Conservation (phyloP, 2,329 filamentous ascomycete species). For the Hysterium pulicare region DNA sequence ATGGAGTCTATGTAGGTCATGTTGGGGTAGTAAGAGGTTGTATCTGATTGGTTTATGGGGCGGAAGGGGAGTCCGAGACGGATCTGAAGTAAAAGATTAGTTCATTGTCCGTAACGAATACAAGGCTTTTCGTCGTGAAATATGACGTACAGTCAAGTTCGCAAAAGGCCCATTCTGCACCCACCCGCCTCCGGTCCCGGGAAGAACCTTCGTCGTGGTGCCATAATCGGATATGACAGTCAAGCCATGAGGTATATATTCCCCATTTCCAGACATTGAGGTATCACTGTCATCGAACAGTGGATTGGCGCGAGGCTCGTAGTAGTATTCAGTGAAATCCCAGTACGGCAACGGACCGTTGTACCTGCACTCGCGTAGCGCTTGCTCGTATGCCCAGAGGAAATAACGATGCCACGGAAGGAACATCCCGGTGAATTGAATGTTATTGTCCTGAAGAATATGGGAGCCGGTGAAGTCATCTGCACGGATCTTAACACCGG, state of each 20-base stretch:
- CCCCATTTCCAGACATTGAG: constrained; percentile 33
- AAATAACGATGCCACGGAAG: constrained; percentile 34
- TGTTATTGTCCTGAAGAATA: not conserved
- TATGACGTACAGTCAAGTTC: not conserved
- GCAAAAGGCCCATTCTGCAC: constrained; percentile 47
- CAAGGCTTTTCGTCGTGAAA: too few relatives aligned
- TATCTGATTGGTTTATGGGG: too few relatives aligned
- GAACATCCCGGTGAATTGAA: constrained; percentile 9
- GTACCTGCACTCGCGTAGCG: constrained; percentile 36
- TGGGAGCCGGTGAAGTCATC: constrained; percentile 1
- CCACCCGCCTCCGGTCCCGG: constrained; percentile 52
- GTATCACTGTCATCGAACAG: constrained; percentile 39
- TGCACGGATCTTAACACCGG: too few relatives aligned
- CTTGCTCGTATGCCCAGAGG: constrained; percentile 32
- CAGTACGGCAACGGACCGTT: constrained; percentile 40
- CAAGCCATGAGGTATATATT: constrained; percentile 23
- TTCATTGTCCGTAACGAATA: too few relatives aligned
- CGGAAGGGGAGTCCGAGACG: too few relatives aligned
- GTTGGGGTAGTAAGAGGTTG: too few relatives aligned
- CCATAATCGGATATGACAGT: constrained; percentile 26
- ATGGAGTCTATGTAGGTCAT: too few relatives aligned
- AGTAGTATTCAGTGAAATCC: constrained; percentile 44
- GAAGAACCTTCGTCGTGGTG: constrained; percentile 31
- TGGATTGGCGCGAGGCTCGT: constrained; percentile 26
- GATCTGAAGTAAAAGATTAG: too few relatives aligned